phyloP scores from a whole-genome alignment of 768 basidiomycete genomes.

The Lactifluus subvellereus region DNA sequence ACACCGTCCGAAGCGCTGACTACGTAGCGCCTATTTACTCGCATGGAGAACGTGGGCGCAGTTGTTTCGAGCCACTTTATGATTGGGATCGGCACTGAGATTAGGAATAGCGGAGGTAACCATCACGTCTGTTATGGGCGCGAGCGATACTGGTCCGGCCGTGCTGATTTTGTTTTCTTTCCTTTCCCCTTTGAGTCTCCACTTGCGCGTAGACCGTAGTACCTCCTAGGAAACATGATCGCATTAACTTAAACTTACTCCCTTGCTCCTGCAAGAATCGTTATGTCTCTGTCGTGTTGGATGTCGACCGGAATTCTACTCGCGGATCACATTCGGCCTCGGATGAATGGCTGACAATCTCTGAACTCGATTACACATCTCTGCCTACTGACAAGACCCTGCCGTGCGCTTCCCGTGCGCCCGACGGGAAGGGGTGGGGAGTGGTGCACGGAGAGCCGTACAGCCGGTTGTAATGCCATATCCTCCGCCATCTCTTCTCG shows the following conservation, averaged over 20 bases:
- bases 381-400: not conserved
- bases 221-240: not conserved
- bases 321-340: no score
- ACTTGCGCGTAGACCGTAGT: not conserved
- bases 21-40: constrained; percentile 27
- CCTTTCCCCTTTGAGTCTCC: not conserved
- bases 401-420: not conserved
- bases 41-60: constrained; percentile 30
- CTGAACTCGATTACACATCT: not conserved
- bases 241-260: not conserved
- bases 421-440: not conserved
- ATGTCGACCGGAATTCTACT: not conserved
- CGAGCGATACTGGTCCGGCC: not conserved
- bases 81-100: not conserved
- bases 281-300: not conserved
- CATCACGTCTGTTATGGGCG: not conserved
- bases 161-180: not conserved
- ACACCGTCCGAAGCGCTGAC: constrained; percentile 32
- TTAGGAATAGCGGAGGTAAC: not conserved
- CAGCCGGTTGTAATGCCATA: not conserved
- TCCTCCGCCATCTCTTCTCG: not conserved
- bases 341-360: not conserved
- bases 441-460: not conserved
- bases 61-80: not conserved
- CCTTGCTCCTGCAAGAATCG: not conserved